phyloP scores from a whole-genome alignment of 495 filamentous ascomycete genomes.

The Aspergillus avenaceus region DNA sequence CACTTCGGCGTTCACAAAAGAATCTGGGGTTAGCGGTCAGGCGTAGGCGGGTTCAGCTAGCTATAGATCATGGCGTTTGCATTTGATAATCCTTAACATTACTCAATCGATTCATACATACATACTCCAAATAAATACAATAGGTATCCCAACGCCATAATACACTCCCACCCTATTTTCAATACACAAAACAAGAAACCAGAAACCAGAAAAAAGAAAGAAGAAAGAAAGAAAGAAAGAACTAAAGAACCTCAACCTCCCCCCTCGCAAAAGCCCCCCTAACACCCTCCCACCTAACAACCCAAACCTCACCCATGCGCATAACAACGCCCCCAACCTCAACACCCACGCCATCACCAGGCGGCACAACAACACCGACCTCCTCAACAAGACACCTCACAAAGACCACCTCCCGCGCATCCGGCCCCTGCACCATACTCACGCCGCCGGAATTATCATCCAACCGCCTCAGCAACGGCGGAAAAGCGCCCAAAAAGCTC shows the following conservation, averaged over 20 bases:
- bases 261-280: slow-evolving; percentile 65
- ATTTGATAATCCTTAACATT: too few relatives aligned
- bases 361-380: slow-evolving; percentile 50
- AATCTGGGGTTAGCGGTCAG: slow-evolving; percentile 24
- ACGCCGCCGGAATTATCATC: slow-evolving; percentile 88
- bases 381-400: slow-evolving; percentile 63
- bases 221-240: too few relatives aligned
- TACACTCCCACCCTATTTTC: neutral
- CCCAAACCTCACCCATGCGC: slow-evolving; percentile 77
- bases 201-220: slow-evolving; percentile 1
- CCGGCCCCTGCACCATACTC: slow-evolving; percentile 87
- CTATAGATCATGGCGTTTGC: neutral
- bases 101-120: too few relatives aligned
- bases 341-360: slow-evolving; percentile 54
- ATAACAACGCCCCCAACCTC: slow-evolving; percentile 54
- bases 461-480: slow-evolving; percentile 66
- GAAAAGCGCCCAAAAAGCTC: slow-evolving; percentile 79
- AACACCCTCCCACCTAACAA: slow-evolving; percentile 82
- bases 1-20: neutral
- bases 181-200: neutral
- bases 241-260: slow-evolving; percentile 80
- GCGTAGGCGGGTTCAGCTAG: slow-evolving; percentile 6
- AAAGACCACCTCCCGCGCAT: slow-evolving; percentile 78
- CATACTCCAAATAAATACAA: neutral
- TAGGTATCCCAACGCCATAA: neutral